Evolutionary conservation across 208 protist genomes (phyloP).

Genomic region (Strigomonas galati): DNA sequence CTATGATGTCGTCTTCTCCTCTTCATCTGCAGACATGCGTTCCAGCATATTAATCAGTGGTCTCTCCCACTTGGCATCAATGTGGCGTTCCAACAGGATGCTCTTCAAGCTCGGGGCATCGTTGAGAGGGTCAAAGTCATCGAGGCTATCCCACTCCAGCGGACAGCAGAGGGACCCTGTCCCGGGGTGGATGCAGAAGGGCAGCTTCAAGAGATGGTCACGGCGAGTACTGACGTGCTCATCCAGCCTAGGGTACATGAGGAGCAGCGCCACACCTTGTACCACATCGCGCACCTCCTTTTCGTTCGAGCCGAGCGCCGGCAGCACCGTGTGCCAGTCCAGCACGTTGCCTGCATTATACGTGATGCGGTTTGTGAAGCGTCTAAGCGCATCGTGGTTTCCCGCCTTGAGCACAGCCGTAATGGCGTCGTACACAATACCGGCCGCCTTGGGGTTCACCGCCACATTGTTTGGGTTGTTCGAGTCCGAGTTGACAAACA

Average conservation of each 20-base stretch:
- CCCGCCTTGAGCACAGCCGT: conserved; percentile 69
- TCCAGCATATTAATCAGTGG: conserved; percentile 65
- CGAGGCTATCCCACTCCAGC: conserved; percentile 66
- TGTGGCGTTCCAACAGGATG: conserved; percentile 58
- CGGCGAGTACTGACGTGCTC: conserved; percentile 95
- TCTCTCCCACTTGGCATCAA: conserved; percentile 60
- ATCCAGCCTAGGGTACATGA: conserved; percentile 97
- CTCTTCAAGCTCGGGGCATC: conserved; percentile 71
- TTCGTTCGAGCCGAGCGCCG: conserved; percentile 36
- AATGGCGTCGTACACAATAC: conserved; percentile 65
- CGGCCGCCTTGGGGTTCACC: conserved; percentile 48
- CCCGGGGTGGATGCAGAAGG: conserved; percentile 97
- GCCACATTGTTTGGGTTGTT: conserved; percentile 79
- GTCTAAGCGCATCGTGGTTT: conserved; percentile 48
- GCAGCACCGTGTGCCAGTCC: conserved; percentile 44
- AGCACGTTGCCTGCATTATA: conserved; percentile 64
- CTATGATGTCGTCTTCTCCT: conserved; percentile 22
- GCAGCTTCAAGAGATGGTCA: conserved; percentile 98
- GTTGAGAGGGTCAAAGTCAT: conserved; percentile 54
- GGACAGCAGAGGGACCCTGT: conserved; percentile 87
- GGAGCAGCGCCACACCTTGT: conserved; percentile 56
- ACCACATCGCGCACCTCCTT: conserved; percentile 50
- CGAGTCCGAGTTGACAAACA: conserved; percentile 50
- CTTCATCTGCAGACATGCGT: conserved; percentile 55
- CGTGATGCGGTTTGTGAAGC: conserved; percentile 49